Conservation (phyloP, 306 rosid genomes). For the Cucurbita maxima region DNA sequence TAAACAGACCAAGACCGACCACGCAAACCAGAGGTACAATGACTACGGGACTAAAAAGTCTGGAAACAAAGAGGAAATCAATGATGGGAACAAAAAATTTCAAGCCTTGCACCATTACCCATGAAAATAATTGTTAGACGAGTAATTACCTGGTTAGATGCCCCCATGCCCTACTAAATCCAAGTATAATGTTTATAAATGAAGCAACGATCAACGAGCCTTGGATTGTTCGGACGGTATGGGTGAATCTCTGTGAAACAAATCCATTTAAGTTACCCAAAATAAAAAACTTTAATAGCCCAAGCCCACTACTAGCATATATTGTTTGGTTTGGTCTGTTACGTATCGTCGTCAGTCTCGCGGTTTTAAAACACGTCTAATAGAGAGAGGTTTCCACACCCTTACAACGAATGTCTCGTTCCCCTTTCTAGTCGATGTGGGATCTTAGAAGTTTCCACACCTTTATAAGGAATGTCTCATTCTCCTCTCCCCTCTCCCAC, state of each 20-base stretch:
- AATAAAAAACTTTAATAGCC: too few species aligned
- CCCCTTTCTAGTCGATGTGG: too few species aligned
- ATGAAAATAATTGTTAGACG: not conserved
- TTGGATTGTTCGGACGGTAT: conserved; percentile 70
- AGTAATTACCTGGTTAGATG: conserved; percentile 39
- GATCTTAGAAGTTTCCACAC: too few species aligned
- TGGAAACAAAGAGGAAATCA: conserved; percentile 16
- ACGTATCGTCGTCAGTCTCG: too few species aligned
- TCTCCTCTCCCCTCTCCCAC: too few species aligned
- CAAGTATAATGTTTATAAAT: conserved; percentile 60
- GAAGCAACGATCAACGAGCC: conserved; percentile 79
- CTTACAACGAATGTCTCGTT: too few species aligned
- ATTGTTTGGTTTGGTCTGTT: too few species aligned
- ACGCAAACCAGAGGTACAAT: conserved; percentile 63
- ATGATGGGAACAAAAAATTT: not conserved
- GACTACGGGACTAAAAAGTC: conserved; percentile 57
- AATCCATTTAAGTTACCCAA: not conserved
- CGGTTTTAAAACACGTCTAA: too few species aligned
- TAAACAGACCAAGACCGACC: conserved; percentile 72
- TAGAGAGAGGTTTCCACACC: too few species aligned
- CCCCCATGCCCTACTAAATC: conserved; percentile 64
- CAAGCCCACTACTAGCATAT: too few species aligned
- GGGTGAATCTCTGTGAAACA: conserved; percentile 55
- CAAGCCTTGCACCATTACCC: not conserved
- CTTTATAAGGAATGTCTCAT: too few species aligned